These are phyloP conservation scores for Xylaria venustula DNA, from an alignment of 495 filamentous ascomycete species.

Conservation along the genomic window DNA sequence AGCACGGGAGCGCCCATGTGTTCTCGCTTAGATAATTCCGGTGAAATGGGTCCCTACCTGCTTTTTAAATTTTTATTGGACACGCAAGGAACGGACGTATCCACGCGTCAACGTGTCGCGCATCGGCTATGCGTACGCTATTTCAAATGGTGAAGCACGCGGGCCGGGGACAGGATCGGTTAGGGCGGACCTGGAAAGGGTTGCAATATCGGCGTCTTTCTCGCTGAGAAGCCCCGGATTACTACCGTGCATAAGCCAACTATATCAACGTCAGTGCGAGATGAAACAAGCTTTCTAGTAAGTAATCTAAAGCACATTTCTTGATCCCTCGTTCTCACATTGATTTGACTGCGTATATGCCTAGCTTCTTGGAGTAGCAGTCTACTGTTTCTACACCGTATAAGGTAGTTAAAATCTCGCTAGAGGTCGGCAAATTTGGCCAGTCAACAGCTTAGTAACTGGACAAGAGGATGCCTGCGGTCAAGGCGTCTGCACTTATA, in stretches of 20 bases:
- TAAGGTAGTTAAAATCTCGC: too few species aligned
- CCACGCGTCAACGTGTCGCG: neutral
- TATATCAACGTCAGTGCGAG: neutral
- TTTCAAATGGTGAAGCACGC: neutral
- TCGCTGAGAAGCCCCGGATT: conserved; percentile 3
- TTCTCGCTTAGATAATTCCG: neutral
- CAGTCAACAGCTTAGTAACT: too few species aligned
- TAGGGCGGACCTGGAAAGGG: neutral
- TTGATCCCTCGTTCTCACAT: neutral
- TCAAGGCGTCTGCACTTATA: too few species aligned
- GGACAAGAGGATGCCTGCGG: too few species aligned
- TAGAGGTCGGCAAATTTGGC: too few species aligned
- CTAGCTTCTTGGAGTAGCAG: too few species aligned
- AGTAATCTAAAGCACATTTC: neutral
- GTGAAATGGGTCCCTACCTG: neutral
- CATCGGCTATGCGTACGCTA: too few species aligned
- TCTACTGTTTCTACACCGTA: too few species aligned
- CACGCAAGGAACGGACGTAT: too few species aligned
- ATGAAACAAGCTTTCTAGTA: neutral
- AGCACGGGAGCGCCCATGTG: neutral
- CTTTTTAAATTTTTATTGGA: neutral
- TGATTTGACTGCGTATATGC: too few species aligned
- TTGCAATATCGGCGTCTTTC: conserved; percentile 7
- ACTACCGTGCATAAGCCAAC: conserved; percentile 1
- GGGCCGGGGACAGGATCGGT: neutral